A percentile compares a stretch with the other conserved stretches of the same genome.
Conservation (phyloP, 805 yeast species). For the Schwanniomyces occidentalis region DNA sequence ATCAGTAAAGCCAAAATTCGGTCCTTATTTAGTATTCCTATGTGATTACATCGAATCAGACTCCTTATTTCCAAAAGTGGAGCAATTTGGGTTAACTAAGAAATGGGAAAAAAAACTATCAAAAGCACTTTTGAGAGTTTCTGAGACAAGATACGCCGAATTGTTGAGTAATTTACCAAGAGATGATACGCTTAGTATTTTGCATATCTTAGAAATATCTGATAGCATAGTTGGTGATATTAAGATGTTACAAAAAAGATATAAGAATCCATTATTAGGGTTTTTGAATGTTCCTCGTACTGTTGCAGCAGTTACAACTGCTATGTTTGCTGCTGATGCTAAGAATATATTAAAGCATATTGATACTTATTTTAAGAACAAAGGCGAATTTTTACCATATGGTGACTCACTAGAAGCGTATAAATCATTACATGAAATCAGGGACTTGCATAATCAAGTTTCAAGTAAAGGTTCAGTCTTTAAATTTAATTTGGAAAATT, state of each 20-base stretch:
- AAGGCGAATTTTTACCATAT: slow-evolving; percentile 40
- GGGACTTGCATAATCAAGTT: slow-evolving; percentile 53
- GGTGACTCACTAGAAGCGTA: slow-evolving; percentile 62
- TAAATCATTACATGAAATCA: slow-evolving; percentile 50
- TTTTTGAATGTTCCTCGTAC: slow-evolving; percentile 51
- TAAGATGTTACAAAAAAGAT: slow-evolving; percentile 55
- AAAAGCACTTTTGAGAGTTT: slow-evolving; percentile 32
- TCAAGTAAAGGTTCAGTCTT: slow-evolving; percentile 39
- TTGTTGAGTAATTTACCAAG: slow-evolving; percentile 55
- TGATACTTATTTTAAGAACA: slow-evolving; percentile 37
- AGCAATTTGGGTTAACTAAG: slow-evolving; percentile 37
- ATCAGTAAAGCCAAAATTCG: slow-evolving; percentile 56
- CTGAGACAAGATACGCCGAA: slow-evolving; percentile 41
- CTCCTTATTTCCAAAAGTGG: slow-evolving; percentile 36
- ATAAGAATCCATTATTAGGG: slow-evolving; percentile 62
- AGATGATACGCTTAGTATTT: slow-evolving; percentile 49
- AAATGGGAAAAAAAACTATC: slow-evolving; percentile 47
- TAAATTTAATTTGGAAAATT: slow-evolving; percentile 54
- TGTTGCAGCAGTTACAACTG: slow-evolving; percentile 49
- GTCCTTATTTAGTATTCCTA: slow-evolving; percentile 49
- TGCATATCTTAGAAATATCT: slow-evolving; percentile 58
- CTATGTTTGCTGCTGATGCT: slow-evolving; percentile 55
- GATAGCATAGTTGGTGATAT: slow-evolving; percentile 53
- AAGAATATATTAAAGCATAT: slow-evolving; percentile 52
- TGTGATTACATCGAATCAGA: slow-evolving; percentile 53